Evolutionary conservation across 1,284 basidiomycete genomes (phyloP), one percentile per base, ranked within the genome.

Genomic region (Apiotrichum veenhuisii): DNA sequence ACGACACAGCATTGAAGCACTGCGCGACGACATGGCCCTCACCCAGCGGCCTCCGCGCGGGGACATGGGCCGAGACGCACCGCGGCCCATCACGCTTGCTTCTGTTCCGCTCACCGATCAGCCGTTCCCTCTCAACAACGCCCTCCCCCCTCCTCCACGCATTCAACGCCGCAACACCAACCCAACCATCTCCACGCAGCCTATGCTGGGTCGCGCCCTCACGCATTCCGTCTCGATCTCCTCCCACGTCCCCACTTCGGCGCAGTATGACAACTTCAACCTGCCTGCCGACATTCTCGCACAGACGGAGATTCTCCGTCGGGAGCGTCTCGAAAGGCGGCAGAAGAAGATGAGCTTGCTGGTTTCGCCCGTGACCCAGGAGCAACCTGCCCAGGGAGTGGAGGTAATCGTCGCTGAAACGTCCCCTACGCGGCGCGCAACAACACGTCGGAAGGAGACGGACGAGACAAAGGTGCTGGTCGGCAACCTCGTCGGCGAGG

Each of bases 401-500:
- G 64, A 56, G 71, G 75, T n/a, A n/a, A n/a, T n/a, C 48, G 56
- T 41, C 78, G 57, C 36, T 7, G 45, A 48, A 80, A 20, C 80
- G 82, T 18, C 26, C 20, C 42, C 50, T 4, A 36, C 49, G 7
- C 51, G 49, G 23, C 33, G 33, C 8, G 33, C 41, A 15, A 54
- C 52, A 25, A 20, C 49, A 10, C 49, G 58, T 27, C 47, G 52
- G 37, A 53, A 62, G 49, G 60, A 65, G 47, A 56, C 66, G 8
- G 59, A 64, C 22, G 70, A 69, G 30, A 80, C 83, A 47, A 79
- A 80, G 53, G 88, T 88, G 14, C 78, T 96, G 14, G 90, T 98
- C 0, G 95, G 95, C 11, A 98, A 98, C 74, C 77, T 98, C 65
- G 97, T 98, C 62, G 91, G 91, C 38, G 94, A 98, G 74, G 95